Percentiles rank a stretch among this genome's conserved stretches.
Evolutionary conservation across 306 rosid genomes (phyloP).

Genomic region (Phaseolus lunatus): DNA sequence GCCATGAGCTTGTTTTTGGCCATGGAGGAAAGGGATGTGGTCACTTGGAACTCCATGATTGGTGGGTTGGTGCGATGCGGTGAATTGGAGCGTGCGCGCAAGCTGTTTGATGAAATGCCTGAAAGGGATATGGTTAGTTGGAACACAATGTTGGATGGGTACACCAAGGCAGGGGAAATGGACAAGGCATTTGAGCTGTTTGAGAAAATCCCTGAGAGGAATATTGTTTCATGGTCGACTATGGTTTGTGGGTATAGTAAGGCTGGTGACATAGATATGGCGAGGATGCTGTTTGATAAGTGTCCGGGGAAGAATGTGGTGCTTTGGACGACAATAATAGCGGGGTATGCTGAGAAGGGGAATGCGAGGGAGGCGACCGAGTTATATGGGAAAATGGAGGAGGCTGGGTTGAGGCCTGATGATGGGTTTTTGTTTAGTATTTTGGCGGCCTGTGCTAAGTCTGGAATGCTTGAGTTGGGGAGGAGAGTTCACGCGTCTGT

Average conservation of each 20-base stretch:
- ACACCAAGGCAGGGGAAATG: conserved; percentile 67
- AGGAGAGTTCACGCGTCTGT: conserved; percentile 68
- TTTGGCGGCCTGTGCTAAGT: conserved; percentile 75
- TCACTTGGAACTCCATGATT: conserved; percentile 76
- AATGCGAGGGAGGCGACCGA: conserved; percentile 58
- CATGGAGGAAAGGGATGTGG: conserved; percentile 65
- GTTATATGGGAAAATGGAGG: conserved; percentile 74
- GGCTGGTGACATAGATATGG: conserved; percentile 80
- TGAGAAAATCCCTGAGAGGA: conserved; percentile 73
- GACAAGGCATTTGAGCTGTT: conserved; percentile 69
- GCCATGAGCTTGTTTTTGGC: conserved; percentile 62
- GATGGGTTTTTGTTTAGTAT: conserved; percentile 65
- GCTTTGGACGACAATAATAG: conserved; percentile 80
- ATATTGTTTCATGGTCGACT: conserved; percentile 80
- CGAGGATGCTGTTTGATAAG: conserved; percentile 70
- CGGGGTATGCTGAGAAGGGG: conserved; percentile 88
- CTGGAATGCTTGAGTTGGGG: conserved; percentile 77
- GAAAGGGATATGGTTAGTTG: conserved; percentile 77
- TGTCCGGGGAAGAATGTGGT: conserved; percentile 74
- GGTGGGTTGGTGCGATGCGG: conserved; percentile 64
- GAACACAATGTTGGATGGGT: conserved; percentile 85
- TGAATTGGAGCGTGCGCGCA: conserved; percentile 57
- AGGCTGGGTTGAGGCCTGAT: conserved; percentile 65
- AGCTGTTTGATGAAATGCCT: conserved; percentile 79
- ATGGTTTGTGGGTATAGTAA: conserved; percentile 74